These are phyloP conservation scores for Microcos paniculata DNA, from an alignment of 345 rosid species.

Conservation along the genomic window DNA sequence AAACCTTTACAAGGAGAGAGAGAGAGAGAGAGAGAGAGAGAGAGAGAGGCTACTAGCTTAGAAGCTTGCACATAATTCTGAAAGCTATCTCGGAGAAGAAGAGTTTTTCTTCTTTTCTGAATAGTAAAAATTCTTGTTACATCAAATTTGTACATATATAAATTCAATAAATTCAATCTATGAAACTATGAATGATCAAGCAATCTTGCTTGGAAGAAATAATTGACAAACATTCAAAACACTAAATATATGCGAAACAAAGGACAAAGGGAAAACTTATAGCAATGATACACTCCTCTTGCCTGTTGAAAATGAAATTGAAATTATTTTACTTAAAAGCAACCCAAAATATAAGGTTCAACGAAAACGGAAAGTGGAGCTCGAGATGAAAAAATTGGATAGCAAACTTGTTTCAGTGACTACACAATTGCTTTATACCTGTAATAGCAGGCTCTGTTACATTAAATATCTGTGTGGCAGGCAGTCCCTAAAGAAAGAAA, in stretches of 20 bases:
- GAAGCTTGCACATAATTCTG: too few species aligned
- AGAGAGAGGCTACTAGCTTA: too few species aligned
- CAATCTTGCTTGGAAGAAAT: too few species aligned
- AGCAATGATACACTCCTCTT: neutral
- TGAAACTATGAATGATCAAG: too few species aligned
- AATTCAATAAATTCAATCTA: too few species aligned
- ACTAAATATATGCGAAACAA: neutral
- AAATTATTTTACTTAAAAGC: neutral
- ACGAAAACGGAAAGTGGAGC: neutral
- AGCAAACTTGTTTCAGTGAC: neutral
- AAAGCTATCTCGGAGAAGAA: too few species aligned
- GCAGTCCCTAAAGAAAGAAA: neutral
- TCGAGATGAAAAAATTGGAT: neutral
- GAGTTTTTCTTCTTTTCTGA: too few species aligned
- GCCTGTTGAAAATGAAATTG: neutral
- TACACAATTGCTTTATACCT: neutral
- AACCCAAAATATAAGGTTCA: neutral
- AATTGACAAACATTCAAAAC: too few species aligned
- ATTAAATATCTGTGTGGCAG: neutral
- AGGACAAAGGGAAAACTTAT: neutral
- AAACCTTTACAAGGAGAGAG: too few species aligned
- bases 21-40: too few species aligned
- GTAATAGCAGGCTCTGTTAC: neutral
- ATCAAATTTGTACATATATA: too few species aligned
- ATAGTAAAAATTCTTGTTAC: too few species aligned